Evolutionary conservation across 2,329 filamentous ascomycete genomes (phyloP).

Genomic region (Blastomyces gilchristii): DNA sequence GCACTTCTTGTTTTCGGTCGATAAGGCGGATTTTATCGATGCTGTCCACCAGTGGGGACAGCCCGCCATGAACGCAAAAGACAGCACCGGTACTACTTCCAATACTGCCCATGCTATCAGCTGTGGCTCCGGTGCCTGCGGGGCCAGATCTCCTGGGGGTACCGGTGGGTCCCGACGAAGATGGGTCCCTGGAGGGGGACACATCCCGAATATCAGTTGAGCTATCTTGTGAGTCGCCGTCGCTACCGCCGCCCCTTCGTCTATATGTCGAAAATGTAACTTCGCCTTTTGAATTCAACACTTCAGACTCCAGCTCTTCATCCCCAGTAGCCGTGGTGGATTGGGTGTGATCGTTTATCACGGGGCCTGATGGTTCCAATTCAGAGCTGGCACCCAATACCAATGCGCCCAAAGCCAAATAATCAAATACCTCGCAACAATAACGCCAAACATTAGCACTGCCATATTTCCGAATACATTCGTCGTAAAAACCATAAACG

Average conservation of each 20-base stretch:
- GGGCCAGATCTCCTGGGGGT: slow-evolving; percentile 53
- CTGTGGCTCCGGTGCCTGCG: slow-evolving; percentile 69
- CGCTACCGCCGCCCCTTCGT: slow-evolving; percentile 24
- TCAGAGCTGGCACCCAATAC: slow-evolving; percentile 82
- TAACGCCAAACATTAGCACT: slow-evolving; percentile 99
- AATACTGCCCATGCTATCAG: slow-evolving; percentile 48
- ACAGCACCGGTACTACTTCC: slow-evolving; percentile 59
- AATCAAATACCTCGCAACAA: slow-evolving; percentile 99
- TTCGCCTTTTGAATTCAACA: slow-evolving; percentile 72
- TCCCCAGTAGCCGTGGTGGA: slow-evolving; percentile 45
- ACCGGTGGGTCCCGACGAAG: slow-evolving; percentile 31
- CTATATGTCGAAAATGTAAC: slow-evolving; percentile 52
- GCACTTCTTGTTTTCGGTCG: slow-evolving; percentile 95
- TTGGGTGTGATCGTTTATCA: slow-evolving; percentile 37
- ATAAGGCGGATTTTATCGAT: slow-evolving; percentile 93
- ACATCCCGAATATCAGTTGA: slow-evolving; percentile 30
- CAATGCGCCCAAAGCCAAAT: slow-evolving; percentile 88
- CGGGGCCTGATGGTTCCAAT: slow-evolving; percentile 48
- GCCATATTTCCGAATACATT: slow-evolving; percentile 95
- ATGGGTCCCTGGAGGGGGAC: slow-evolving; percentile 34
- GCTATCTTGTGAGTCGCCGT: slow-evolving; percentile 24
- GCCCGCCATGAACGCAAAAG: slow-evolving; percentile 87
- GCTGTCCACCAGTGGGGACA: slow-evolving; percentile 82
- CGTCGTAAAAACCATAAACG: slow-evolving; percentile 98
- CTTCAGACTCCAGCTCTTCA: slow-evolving; percentile 81